Evolutionary conservation across 2,329 filamentous ascomycete genomes (phyloP).

Genomic region (Cyphellophora europaea): DNA sequence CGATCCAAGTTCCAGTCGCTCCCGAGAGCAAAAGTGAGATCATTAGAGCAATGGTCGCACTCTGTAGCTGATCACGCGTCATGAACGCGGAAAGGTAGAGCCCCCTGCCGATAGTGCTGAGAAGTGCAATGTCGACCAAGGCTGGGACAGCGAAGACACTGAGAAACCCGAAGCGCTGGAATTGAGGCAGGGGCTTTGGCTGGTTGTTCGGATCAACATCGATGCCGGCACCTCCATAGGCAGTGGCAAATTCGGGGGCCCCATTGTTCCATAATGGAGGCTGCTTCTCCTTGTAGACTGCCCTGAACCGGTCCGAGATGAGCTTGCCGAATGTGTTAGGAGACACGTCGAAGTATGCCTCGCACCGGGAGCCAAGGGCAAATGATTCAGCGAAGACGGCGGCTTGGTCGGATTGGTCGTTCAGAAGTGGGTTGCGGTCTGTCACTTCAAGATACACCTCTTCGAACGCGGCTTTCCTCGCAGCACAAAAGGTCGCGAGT

Average conservation of each 20-base stretch:
- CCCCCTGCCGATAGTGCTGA: conserved; percentile 51
- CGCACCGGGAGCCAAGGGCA: conserved; percentile 54
- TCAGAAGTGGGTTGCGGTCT: conserved; percentile 53
- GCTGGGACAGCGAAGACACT: conserved; percentile 56
- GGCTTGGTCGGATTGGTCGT: conserved; percentile 52
- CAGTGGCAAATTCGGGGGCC: conserved; percentile 38
- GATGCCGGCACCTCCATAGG: conserved; percentile 43
- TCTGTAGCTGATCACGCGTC: conserved; percentile 37
- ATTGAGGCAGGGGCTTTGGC: conserved; percentile 33
- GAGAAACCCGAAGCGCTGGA: conserved; percentile 47
- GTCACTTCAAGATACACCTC: conserved; percentile 56
- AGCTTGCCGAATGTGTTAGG: conserved; percentile 40
- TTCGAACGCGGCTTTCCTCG: conserved; percentile 48
- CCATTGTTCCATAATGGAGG: conserved; percentile 43
- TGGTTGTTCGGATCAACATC: conserved; percentile 42
- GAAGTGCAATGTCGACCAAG: conserved; percentile 50
- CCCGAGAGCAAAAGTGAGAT: conserved; percentile 50
- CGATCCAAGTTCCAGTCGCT: conserved; percentile 55
- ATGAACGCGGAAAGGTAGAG: conserved; percentile 53
- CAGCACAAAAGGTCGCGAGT: conserved; percentile 48
- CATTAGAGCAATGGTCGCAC: conserved; percentile 50
- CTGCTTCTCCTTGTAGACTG: conserved; percentile 35
- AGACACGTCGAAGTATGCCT: conserved; percentile 51
- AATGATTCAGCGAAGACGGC: conserved; percentile 56
- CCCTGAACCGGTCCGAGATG: conserved; percentile 31